phyloP scores from a whole-genome alignment of 2,329 filamentous ascomycete species.

The Penicillium sp. region DNA sequence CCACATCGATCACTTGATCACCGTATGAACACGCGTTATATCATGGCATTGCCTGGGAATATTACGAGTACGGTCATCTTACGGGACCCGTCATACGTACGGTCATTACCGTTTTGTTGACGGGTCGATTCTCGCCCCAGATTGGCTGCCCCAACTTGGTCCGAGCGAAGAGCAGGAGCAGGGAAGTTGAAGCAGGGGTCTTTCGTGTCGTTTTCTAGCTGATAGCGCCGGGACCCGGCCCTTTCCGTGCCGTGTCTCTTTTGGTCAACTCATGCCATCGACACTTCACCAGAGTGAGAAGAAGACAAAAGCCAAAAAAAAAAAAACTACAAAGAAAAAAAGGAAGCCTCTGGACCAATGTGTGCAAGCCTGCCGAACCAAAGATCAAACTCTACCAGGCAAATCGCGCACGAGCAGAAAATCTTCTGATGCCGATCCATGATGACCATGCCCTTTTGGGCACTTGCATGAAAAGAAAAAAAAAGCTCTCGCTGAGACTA shows the following conservation, averaged over 20 bases:
- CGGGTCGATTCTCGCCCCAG: slow-evolving; percentile 11
- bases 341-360: neutral
- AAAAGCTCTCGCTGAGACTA: slow-evolving; percentile 15
- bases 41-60: neutral
- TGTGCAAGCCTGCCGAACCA: slow-evolving; percentile 9
- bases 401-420: slow-evolving; percentile 15
- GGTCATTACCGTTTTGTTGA: slow-evolving; percentile 24
- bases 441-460: slow-evolving; percentile 25
- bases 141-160: slow-evolving; percentile 21
- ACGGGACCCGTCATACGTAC: slow-evolving; percentile 25
- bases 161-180: slow-evolving; percentile 16
- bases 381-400: slow-evolving; percentile 11
- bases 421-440: slow-evolving; percentile 26
- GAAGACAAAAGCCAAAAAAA: neutral
- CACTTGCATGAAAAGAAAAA: slow-evolving; percentile 22
- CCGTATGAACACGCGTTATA: neutral
- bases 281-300: neutral
- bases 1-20: slow-evolving; percentile 60
- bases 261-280: neutral
- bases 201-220: slow-evolving; percentile 14
- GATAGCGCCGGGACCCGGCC: slow-evolving; percentile 32
- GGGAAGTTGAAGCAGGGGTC: neutral
- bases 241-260: slow-evolving; percentile 37
- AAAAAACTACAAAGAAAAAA: neutral
- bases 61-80: slow-evolving; percentile 25